Base-by-base conservation (phyloP, 2,329 filamentous ascomycete species). In the Claviceps spartinae region DNA sequence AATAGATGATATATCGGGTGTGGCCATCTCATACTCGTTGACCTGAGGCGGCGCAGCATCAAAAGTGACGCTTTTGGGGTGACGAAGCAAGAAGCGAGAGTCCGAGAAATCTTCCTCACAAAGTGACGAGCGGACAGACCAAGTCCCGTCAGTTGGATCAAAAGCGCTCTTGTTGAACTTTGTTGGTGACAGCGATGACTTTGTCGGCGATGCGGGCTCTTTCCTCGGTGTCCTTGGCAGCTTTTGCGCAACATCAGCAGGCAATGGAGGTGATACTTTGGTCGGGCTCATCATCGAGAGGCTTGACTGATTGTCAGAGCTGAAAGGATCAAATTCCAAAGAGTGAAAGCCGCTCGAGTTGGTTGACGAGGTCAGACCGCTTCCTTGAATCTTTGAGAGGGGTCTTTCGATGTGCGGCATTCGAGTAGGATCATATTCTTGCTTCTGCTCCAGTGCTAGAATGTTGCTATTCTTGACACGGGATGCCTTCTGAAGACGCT, bases 401-500 rank as follows among this genome's bases (percentile, higher is more conserved):
- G 90, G 88, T 56, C 89, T 81, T 70, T 97, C 88, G 55, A 95
- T 78, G 54, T 86, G 76, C 46, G 86, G 85, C 51, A 89, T 70
- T 58, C 81, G 80, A 52, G 84, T 78, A 30, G 90, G 88, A 67
- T 96, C 88, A 73, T 96, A 96, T 72, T 94, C 86, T 66, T 89
- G 82, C 70, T 90, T 90, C 64, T 89, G 85, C 70, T 96, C 90
- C 52, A 90, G 85, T 43, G 88, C 89, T 65, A 95, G 88, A 76
- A 97, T 96, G 71, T 85, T 95, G 77, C 91, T 96, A 73, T 95
- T 97, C 77, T 91, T 95, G 62, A 98, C 93, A 55, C 93, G 86
- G 52, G 91, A 95, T 36, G 89, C 90, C 66, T 85, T 88, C 72
- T 96, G 94, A 54, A 98, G 77, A 63, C 90, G 90, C 76, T 98